Evolutionary conservation across 345 rosid species (phyloP).

Genomic region (Excoecaria agallocha): DNA sequence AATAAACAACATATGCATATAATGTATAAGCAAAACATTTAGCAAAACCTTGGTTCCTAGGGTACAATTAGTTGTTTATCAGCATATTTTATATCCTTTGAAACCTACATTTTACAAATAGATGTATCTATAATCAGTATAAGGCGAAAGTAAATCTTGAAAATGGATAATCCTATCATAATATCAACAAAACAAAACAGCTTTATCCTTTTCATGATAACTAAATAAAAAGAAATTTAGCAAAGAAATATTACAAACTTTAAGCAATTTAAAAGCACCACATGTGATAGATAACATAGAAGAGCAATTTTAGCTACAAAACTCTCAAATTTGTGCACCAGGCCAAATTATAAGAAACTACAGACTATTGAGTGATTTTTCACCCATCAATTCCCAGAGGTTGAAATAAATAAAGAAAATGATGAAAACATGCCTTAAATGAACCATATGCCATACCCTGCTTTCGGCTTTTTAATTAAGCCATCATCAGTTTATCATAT

Average conservation of each 20-base stretch:
- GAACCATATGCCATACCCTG: too few relatives aligned
- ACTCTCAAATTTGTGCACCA: not conserved
- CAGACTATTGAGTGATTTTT: not conserved
- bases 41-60: conserved; percentile 90
- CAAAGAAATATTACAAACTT: not conserved
- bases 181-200: not conserved
- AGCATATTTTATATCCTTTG: conserved; percentile 89
- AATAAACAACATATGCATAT: too few relatives aligned
- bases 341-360: not conserved
- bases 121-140: conserved; percentile 9
- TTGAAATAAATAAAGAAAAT: not conserved
- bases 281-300: not conserved
- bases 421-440: conserved; percentile 48
- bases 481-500: too few relatives aligned
- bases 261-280: conserved; percentile 5
- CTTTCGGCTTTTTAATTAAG: too few relatives aligned
- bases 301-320: not conserved
- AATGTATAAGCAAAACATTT: not conserved
- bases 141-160: conserved; percentile 3
- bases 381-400: conserved; percentile 5
- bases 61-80: conserved; percentile 94
- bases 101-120: conserved; percentile 60
- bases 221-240: not conserved
- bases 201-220: not conserved
- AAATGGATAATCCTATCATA: not conserved